Evolutionary conservation across 2,329 filamentous ascomycete genomes (phyloP).

Genomic region (Scedosporium minutisporum): DNA sequence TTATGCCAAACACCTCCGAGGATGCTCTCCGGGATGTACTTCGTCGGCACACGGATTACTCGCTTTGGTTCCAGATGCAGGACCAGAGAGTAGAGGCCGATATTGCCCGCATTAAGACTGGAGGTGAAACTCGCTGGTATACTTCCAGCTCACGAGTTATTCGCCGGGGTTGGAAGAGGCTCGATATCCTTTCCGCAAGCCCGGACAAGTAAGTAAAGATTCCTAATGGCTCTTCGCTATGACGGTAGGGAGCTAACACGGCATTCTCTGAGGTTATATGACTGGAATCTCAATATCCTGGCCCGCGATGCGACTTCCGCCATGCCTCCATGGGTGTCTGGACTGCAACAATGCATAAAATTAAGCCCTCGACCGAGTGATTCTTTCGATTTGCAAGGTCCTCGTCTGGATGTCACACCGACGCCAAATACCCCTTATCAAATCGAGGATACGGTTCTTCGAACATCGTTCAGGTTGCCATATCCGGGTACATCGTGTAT

Average conservation of each 20-base stretch:
- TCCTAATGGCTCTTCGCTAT: background rate
- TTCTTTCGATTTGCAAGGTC: background rate
- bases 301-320: background rate
- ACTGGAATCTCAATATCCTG: background rate
- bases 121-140: background rate
- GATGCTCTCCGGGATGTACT: background rate
- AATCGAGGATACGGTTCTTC: background rate
- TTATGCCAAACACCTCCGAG: background rate
- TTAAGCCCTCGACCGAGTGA: background rate
- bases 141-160: background rate
- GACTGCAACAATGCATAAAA: background rate
- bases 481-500: background rate
- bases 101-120: background rate
- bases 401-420: background rate
- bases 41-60: background rate
- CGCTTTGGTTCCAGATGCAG: background rate
- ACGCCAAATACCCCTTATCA: background rate
- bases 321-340: background rate
- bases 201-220: background rate
- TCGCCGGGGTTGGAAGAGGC: background rate
- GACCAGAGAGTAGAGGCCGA: background rate
- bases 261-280: background rate
- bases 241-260: background rate
- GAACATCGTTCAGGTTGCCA: background rate
- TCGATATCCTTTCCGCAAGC: background rate